phyloP scores from a whole-genome alignment of 1,284 basidiomycete genomes.

The Leccinum pachyderme region DNA sequence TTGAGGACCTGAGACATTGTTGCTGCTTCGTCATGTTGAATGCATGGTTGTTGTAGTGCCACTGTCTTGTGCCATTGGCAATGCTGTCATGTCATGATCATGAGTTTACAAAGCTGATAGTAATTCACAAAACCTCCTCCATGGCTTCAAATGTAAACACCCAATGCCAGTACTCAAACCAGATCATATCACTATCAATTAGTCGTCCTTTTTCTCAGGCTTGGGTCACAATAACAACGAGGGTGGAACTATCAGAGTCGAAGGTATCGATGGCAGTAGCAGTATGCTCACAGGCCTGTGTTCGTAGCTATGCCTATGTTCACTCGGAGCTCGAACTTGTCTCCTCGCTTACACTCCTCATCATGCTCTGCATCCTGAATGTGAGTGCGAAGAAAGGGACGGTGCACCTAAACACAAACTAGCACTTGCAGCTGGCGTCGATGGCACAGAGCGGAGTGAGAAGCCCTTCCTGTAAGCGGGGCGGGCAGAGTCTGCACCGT shows the following conservation, averaged over 20 bases:
- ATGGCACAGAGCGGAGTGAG: constrained; percentile 24
- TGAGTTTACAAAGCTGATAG: neutral
- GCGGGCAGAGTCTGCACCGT: constrained; percentile 52
- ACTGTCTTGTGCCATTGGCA: too few species aligned
- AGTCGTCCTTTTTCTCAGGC: constrained; percentile 46
- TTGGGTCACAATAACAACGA: constrained; percentile 27
- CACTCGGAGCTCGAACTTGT: neutral
- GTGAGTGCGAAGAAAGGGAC: neutral
- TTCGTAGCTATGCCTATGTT: neutral
- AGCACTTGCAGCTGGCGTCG: constrained; percentile 31
- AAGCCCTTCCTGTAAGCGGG: neutral
- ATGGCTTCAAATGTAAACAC: neutral
- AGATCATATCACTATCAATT: too few species aligned
- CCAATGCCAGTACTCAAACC: too few species aligned
- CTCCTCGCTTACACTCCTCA: constrained; percentile 15
- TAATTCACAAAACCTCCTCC: neutral
- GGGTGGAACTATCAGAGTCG: constrained; percentile 17
- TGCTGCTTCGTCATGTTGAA: too few species aligned
- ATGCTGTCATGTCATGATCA: too few species aligned
- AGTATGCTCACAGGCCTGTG: constrained; percentile 10
- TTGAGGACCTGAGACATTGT: too few species aligned
- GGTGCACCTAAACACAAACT: constrained; percentile 18
- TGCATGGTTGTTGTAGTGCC: too few species aligned
- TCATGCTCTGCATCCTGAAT: too few species aligned
- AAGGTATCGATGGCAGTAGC: constrained; percentile 19